Conservation (phyloP, 2,329 filamentous ascomycete genomes). For the Monascus ruber region DNA sequence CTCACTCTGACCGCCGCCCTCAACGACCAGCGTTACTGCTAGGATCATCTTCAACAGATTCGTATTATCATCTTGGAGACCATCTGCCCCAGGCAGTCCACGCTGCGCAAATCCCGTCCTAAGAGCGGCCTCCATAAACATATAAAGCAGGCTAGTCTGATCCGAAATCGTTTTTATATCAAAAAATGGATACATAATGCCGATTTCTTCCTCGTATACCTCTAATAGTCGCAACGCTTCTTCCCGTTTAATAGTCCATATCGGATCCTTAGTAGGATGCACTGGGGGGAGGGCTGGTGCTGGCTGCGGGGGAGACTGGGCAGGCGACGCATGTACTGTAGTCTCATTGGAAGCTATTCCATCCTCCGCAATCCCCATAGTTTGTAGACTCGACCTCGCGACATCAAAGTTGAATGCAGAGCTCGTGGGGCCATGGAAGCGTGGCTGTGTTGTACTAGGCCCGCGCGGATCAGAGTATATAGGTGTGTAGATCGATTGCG, state of each 20-base stretch:
- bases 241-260: constrained; percentile 66
- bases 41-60: constrained; percentile 73
- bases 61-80: constrained; percentile 52
- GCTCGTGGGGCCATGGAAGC: constrained; percentile 77
- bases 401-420: constrained; percentile 76
- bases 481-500: constrained; percentile 25
- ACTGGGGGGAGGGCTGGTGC: constrained; percentile 21
- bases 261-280: constrained; percentile 55
- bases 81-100: constrained; percentile 44
- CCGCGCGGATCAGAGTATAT: constrained; percentile 34
- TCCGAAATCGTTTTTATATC: constrained; percentile 59
- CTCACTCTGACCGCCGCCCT: constrained; percentile 67
- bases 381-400: constrained; percentile 74
- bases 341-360: constrained; percentile 47
- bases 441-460: constrained; percentile 45
- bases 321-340: constrained; percentile 43
- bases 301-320: constrained; percentile 30
- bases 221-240: constrained; percentile 70
- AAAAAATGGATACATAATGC: constrained; percentile 82
- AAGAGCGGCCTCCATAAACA: constrained; percentile 59
- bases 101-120: constrained; percentile 48
- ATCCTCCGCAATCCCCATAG: constrained; percentile 71
- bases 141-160: constrained; percentile 58
- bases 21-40: constrained; percentile 64
- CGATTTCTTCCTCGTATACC: constrained; percentile 80